Percentiles rank a stretch among this genome's conserved stretches.
These are phyloP conservation scores for Globisporangium spinosum DNA, from an alignment of 352 stramenopile species.

Conservation along the genomic window DNA sequence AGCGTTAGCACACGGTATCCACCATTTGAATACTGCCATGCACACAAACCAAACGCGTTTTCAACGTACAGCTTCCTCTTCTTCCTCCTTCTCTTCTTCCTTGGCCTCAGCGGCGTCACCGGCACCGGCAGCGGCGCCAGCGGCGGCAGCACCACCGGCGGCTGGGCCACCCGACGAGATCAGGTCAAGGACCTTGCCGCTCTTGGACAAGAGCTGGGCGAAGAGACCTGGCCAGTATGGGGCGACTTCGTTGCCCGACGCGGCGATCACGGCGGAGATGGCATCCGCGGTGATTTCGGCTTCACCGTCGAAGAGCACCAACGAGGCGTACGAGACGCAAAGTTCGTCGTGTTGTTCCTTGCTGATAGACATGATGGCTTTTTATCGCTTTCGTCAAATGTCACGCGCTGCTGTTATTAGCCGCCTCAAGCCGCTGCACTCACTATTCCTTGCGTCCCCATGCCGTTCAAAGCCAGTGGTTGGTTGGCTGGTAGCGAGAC, in stretches of 20 bases:
- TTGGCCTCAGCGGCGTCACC: conserved; percentile 30
- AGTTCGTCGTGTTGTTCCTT: conserved; percentile 88
- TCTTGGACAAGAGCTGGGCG: conserved; percentile 64
- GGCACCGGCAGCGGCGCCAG: conserved; percentile 33
- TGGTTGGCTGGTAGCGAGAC: conserved; percentile 20
- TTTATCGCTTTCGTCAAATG: conserved; percentile 52
- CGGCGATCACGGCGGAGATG: conserved; percentile 57
- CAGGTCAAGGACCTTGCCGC: conserved; percentile 73
- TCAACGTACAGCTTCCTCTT: conserved; percentile 59
- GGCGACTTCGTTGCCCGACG: conserved; percentile 83
- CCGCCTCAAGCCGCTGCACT: conserved; percentile 3
- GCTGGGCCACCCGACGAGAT: conserved; percentile 67
- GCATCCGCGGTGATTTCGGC: conserved; percentile 78
- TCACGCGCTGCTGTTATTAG: conserved; percentile 18
- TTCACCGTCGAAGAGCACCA: conserved; percentile 84
- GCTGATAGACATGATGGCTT: conserved; percentile 69
- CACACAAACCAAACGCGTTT: not conserved
- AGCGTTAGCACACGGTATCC: conserved; percentile 10
- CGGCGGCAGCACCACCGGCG: conserved; percentile 33
- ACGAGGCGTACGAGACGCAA: conserved; percentile 76
- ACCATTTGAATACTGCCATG: not conserved
- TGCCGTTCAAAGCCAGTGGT: conserved; percentile 9
- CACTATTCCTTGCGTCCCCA: conserved; percentile 1
- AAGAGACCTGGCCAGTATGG: conserved; percentile 84
- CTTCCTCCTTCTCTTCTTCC: conserved; percentile 56